These are phyloP conservation scores for Begonia loranthoides DNA, from an alignment of 306 rosid genomes.

Conservation along the genomic window DNA sequence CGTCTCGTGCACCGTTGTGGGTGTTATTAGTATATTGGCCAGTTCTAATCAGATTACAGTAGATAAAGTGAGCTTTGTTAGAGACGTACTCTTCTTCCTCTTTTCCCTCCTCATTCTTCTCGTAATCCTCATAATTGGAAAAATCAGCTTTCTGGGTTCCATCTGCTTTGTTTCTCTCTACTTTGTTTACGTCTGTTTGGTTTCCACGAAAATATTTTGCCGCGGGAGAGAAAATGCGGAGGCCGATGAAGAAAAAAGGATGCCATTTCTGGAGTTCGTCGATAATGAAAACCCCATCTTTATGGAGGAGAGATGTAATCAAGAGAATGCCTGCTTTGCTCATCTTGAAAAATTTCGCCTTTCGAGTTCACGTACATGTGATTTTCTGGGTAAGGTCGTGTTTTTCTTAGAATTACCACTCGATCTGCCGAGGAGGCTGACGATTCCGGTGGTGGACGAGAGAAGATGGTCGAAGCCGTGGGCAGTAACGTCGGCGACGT, in stretches of 20 bases:
- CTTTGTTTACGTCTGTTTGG: constrained; percentile 54
- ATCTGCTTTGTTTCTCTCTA: constrained; percentile 62
- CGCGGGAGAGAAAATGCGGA: constrained; percentile 65
- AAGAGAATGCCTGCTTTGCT: constrained; percentile 8
- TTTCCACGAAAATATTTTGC: constrained; percentile 42
- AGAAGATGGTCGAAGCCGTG: constrained; percentile 72
- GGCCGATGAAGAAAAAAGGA: constrained; percentile 44
- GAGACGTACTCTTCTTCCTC: constrained; percentile 83
- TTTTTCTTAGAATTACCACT: constrained; percentile 45
- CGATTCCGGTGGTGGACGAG: constrained; percentile 76
- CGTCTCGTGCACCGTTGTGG: constrained; percentile 83
- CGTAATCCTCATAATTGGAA: constrained; percentile 59
- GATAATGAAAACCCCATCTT: too few species aligned
- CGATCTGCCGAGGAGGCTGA: constrained; percentile 67
- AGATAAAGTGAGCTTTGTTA: constrained; percentile 62
- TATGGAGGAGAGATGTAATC: constrained; percentile 1
- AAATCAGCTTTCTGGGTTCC: constrained; percentile 42
- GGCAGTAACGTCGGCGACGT: constrained; percentile 44
- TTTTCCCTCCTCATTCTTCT: constrained; percentile 38
- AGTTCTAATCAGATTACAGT: constrained; percentile 45
- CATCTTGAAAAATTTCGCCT: not conserved
- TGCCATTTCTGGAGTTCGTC: constrained; percentile 29
- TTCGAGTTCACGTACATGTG: too few species aligned
- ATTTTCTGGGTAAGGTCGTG: too few species aligned
- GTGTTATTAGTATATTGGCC: constrained; percentile 57